Percentiles rank a stretch among this genome's conserved stretches.
Conservation (phyloP, 352 stramenopile species). For the Phytophthora fragariaefolia region DNA sequence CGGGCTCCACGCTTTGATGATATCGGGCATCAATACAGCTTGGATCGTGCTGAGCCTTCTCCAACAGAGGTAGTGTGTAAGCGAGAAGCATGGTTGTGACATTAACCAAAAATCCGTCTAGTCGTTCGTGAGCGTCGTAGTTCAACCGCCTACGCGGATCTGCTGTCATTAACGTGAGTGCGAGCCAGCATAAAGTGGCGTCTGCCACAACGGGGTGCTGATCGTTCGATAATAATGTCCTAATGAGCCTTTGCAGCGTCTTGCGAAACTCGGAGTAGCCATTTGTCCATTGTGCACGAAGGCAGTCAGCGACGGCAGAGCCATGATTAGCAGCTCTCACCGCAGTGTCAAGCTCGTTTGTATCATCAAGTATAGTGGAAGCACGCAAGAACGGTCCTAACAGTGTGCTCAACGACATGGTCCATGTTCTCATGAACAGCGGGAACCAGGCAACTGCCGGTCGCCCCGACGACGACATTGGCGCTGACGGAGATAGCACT, state of each 20-base stretch:
- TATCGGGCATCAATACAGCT: constrained; percentile 55
- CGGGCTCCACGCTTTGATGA: constrained; percentile 53
- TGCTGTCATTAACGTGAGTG: constrained; percentile 50
- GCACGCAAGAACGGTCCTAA: constrained; percentile 71
- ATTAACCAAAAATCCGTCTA: constrained; percentile 80
- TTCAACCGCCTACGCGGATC: constrained; percentile 56
- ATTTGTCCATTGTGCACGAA: constrained; percentile 60
- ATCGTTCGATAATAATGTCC: constrained; percentile 36
- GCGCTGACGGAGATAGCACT: constrained; percentile 35
- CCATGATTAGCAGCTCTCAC: constrained; percentile 30
- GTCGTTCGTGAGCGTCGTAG: constrained; percentile 53
- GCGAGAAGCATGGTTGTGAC: constrained; percentile 57
- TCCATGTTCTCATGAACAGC: constrained; percentile 50
- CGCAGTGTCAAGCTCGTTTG: constrained; percentile 52
- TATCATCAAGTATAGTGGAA: constrained; percentile 72
- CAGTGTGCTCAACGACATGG: constrained; percentile 61
- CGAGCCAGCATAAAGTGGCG: constrained; percentile 68
- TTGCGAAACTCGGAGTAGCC: constrained; percentile 46
- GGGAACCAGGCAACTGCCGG: constrained; percentile 48
- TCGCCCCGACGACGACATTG: constrained; percentile 19
- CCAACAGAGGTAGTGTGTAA: constrained; percentile 45
- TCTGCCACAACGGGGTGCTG: constrained; percentile 63
- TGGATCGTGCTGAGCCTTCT: constrained; percentile 30
- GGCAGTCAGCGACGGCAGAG: constrained; percentile 29
- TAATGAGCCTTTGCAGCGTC: constrained; percentile 42